These are phyloP conservation scores for Pseudomonodictys pantanalensis DNA, from an alignment of 495 filamentous ascomycete genomes.

Conservation along the genomic window DNA sequence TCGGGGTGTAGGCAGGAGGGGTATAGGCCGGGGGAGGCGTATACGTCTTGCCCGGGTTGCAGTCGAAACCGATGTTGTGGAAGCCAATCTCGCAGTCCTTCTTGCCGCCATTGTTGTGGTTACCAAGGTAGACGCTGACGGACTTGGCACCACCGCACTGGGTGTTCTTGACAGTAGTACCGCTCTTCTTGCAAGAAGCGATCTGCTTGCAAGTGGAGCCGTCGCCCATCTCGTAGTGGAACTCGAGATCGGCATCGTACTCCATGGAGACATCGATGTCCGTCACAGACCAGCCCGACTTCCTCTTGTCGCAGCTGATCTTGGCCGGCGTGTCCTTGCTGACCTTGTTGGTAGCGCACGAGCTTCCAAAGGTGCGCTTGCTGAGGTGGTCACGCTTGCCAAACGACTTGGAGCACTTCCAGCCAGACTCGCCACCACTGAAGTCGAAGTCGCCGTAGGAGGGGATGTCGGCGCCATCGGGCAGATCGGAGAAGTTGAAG, in stretches of 20 bases:
- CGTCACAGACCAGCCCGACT: slow-evolving; percentile 69
- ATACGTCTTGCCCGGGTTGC: slow-evolving; percentile 50
- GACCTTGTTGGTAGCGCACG: slow-evolving; percentile 65
- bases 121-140: slow-evolving; percentile 72
- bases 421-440: slow-evolving; percentile 70
- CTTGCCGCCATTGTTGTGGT: slow-evolving; percentile 45
- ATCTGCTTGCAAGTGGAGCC: slow-evolving; percentile 74
- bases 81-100: slow-evolving; percentile 65
- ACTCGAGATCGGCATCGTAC: slow-evolving; percentile 68
- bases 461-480: slow-evolving; percentile 46
- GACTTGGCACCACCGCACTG: slow-evolving; percentile 88
- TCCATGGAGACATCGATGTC: slow-evolving; percentile 68
- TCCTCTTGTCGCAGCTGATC: slow-evolving; percentile 52
- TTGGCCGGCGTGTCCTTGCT: slow-evolving; percentile 47
- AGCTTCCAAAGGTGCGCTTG: slow-evolving; percentile 50
- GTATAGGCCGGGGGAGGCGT: slow-evolving; percentile 21
- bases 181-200: slow-evolving; percentile 58
- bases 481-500: slow-evolving; percentile 67
- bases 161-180: slow-evolving; percentile 68
- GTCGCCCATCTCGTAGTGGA: slow-evolving; percentile 80
- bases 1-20: not conserved
- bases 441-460: slow-evolving; percentile 71
- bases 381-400: slow-evolving; percentile 44
- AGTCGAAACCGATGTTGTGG: slow-evolving; percentile 78
- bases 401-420: slow-evolving; percentile 58